phyloP scores from a whole-genome alignment of 352 stramenopile species.

The Phytopythium montanum region DNA sequence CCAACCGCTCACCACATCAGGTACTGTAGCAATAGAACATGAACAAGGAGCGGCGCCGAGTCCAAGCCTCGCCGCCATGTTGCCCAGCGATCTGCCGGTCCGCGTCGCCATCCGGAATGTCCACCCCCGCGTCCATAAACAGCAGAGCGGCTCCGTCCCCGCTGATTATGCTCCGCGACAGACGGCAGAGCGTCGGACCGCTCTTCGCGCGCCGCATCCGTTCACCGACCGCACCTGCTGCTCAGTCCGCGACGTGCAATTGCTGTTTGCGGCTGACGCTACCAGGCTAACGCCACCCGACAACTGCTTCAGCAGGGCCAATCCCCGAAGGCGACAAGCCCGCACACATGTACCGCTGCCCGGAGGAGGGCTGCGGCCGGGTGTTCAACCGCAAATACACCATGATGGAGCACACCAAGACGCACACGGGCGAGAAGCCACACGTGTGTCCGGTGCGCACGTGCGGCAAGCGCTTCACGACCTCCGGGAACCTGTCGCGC shows the following conservation, averaged over 20 bases:
- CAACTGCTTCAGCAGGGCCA: no score
- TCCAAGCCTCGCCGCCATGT: neutral
- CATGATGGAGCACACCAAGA: slow-evolving; percentile 34
- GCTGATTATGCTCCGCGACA: neutral
- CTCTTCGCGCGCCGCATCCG: neutral
- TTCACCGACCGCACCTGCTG: neutral
- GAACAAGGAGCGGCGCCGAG: neutral
- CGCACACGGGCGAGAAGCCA: slow-evolving; percentile 23
- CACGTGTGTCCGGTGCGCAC: slow-evolving; percentile 24
- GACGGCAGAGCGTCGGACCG: neutral
- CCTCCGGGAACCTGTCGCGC: slow-evolving; percentile 34
- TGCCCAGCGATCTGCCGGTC: neutral
- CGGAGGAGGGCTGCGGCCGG: slow-evolving; percentile 19
- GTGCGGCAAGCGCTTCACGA: slow-evolving; percentile 43
- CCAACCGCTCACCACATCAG: neutral
- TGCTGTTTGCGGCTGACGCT: neutral
- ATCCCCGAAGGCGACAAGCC: slow-evolving; percentile 1
- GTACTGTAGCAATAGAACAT: neutral
- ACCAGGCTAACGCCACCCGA: neutral
- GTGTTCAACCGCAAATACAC: slow-evolving; percentile 30
- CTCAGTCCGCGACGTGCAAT: neutral
- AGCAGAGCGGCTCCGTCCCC: neutral
- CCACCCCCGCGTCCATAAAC: neutral
- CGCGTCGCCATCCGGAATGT: slow-evolving; percentile 1
- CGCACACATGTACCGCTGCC: slow-evolving; percentile 3